A percentile compares a stretch with the other conserved stretches of the same genome.
phyloP scores from a whole-genome alignment of 768 basidiomycete genomes.

The Boletus rubescentipes region DNA sequence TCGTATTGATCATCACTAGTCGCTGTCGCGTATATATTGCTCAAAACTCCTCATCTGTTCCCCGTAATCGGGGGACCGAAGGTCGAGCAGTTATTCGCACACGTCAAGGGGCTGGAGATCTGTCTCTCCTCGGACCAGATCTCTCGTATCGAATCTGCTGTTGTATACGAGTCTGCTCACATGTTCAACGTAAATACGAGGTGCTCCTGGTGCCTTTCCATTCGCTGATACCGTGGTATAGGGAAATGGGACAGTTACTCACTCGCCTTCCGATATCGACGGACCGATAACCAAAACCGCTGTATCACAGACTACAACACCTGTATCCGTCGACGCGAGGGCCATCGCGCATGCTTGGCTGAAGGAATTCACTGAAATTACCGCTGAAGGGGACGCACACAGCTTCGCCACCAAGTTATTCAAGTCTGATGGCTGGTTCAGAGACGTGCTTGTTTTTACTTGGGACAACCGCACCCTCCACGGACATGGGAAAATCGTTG shows the following conservation, averaged over 20 bases:
- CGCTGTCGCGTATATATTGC: background rate
- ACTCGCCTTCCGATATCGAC: background rate
- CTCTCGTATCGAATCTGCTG: background rate
- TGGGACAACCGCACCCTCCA: slow-evolving; percentile 5
- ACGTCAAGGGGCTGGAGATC: background rate
- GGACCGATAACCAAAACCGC: background rate
- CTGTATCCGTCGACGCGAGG: background rate
- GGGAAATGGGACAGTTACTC: background rate
- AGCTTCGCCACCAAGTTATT: slow-evolving; percentile 1
- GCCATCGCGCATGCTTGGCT: background rate
- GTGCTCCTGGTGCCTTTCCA: background rate
- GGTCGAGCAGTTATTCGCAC: background rate
- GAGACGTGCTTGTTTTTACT: slow-evolving; percentile 1
- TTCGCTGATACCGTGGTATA: background rate
- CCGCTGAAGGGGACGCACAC: background rate
- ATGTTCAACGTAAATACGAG: background rate
- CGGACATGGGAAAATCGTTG: background rate
- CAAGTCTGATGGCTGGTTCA: slow-evolving; percentile 1
- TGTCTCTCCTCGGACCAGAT: background rate
- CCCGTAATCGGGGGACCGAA: background rate
- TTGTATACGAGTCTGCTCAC: background rate
- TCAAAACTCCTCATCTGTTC: background rate
- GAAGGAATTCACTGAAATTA: background rate
- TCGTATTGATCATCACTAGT: background rate
- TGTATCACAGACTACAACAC: no score